Conservation (phyloP, 2,329 filamentous ascomycete genomes). For the Diaporthe longicolla region DNA sequence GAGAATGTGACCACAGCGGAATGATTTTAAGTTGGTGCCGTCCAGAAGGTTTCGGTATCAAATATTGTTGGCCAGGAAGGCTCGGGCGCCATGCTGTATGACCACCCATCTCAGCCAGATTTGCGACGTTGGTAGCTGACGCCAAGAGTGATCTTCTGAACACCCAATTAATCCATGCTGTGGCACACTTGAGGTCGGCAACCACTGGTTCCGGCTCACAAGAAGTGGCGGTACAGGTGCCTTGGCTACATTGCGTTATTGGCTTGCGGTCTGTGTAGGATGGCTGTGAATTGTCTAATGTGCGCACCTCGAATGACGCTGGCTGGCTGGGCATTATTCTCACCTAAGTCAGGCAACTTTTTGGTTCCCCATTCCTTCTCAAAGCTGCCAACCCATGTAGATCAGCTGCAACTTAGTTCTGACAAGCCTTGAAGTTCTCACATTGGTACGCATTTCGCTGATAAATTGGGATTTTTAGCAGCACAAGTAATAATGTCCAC, state of each 20-base stretch:
- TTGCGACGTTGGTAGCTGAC: background rate
- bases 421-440: background rate
- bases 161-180: background rate
- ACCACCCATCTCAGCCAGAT: background rate
- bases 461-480: background rate
- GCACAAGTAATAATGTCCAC: background rate
- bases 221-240: background rate
- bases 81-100: background rate
- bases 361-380: background rate
- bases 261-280: background rate
- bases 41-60: background rate
- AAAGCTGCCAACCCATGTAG: background rate
- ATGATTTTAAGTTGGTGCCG: background rate
- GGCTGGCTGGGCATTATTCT: background rate
- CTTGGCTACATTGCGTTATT: slow-evolving; percentile 11
- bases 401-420: background rate
- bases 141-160: slow-evolving; percentile 21
- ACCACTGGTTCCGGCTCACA: background rate
- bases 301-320: too few species aligned
- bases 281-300: background rate
- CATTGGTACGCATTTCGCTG: background rate
- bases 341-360: background rate
- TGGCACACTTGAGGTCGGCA: background rate
- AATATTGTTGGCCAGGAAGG: background rate
- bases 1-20: background rate